Evolutionary conservation across 2,329 filamentous ascomycete genomes (phyloP), one percentile per base, ranked within the genome.

Genomic region (Stagonosporopsis tanaceti): DNA sequence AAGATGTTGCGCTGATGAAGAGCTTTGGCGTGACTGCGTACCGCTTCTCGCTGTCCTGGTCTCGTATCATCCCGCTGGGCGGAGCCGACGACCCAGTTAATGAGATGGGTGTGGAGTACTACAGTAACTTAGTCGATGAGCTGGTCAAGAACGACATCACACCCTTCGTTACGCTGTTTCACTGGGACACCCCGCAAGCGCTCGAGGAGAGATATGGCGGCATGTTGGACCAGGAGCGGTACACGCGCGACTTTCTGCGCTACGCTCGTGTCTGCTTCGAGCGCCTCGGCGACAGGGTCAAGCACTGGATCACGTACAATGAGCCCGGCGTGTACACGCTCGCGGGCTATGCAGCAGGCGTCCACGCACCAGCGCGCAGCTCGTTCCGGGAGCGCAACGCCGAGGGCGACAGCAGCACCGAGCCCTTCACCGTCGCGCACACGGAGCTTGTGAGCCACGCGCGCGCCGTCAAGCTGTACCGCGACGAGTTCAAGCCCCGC

Each of bases 281-380:
- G 0, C 72, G 77, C 32, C 79, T 72, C 38, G 75, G 73, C 2
- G 74, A 78, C 30, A 63, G 75, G 3, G 76, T 80, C 0, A 77
- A 77, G 0, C 66, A 78, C 14, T 80, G 77, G 77, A 68, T 78
- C 11, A 79, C 77, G 0, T 74, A 79, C 64, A 80, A 79, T 41
- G 77, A 80, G 53, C 77, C 77, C 2, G 73, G 75, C 0, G 60
- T 62, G 2, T 60, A 60, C 39, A 59, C 60, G 12, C 57, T 62
- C 12, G 60, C 20, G 12, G 75, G 76, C 1, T 77, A 77, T 44
- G 74, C 74, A 27, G 59, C 47, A 4, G 76, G 75, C 9, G 73
- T 73, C 1, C 74, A 77, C 50, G 76, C 75, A 0, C 60, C 57
- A 11, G 45, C 40, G n/a, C 53, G 60, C 22, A 55, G 50, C 7